Percentiles rank a stretch among this genome's conserved stretches.
Evolutionary conservation across 2,329 filamentous ascomycete species (phyloP).

Genomic region (Paracoccidioides brasiliensis): DNA sequence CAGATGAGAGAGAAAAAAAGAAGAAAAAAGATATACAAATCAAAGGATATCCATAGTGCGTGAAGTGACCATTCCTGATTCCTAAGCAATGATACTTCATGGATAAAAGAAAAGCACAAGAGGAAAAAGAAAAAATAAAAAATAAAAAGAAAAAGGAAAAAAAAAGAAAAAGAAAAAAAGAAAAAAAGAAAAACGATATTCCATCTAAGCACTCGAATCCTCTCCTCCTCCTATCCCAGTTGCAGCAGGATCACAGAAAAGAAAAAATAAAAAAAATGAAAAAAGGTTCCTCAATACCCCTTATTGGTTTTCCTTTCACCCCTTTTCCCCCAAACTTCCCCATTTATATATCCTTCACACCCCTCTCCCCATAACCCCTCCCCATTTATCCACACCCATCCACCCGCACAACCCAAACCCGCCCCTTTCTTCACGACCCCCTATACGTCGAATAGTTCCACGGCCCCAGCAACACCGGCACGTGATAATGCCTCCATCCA

Average conservation of each 20-base stretch:
- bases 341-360: no score
- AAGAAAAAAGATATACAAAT: no score
- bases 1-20: no score
- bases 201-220: no score
- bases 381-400: neutral
- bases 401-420: neutral
- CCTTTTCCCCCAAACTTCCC: neutral
- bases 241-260: neutral
- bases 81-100: no score
- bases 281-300: neutral
- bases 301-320: neutral
- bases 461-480: slow-evolving; percentile 37
- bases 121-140: no score
- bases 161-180: no score
- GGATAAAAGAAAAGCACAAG: no score
- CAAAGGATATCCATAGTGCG: no score
- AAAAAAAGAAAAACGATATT: no score
- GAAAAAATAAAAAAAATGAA: neutral
- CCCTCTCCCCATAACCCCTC: neutral
- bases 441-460: slow-evolving; percentile 41
- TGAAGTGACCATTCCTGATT: no score
- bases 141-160: no score
- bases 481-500: slow-evolving; percentile 38
- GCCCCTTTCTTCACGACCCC: slow-evolving; percentile 26
- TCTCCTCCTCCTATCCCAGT: neutral